phyloP scores from a whole-genome alignment of 2,329 filamentous ascomycete species.

The Penicillium sp. region DNA sequence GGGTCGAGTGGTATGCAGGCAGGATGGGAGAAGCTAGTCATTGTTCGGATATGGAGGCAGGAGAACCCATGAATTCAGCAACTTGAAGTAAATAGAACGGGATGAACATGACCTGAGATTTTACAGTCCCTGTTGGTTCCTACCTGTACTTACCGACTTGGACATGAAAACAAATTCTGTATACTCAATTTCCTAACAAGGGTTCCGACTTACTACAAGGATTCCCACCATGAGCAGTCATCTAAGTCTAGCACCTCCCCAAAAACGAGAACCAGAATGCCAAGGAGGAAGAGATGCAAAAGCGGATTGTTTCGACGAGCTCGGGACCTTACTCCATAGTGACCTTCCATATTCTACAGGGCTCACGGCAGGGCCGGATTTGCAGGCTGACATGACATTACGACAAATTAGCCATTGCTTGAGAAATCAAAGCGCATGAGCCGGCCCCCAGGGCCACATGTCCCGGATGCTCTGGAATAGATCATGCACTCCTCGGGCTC shows the following conservation, averaged over 20 bases:
- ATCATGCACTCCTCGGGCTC: background rate
- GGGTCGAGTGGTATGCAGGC: constrained; percentile 82
- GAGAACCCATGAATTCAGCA: background rate
- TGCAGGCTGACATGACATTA: background rate
- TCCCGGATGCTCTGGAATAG: background rate
- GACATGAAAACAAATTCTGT: background rate
- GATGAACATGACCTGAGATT: background rate
- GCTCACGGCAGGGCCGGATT: background rate
- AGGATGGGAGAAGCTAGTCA: constrained; percentile 92
- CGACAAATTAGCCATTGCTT: background rate
- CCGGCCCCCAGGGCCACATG: background rate
- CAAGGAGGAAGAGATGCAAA: background rate
- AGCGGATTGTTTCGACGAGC: background rate
- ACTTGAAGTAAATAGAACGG: background rate
- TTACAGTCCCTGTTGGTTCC: background rate
- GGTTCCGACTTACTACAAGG: background rate
- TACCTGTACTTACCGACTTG: background rate
- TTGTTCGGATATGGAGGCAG: constrained; percentile 79
- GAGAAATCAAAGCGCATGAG: no score
- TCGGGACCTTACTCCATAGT: background rate
- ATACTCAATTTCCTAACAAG: background rate
- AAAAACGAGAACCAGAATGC: background rate
- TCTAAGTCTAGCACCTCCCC: background rate
- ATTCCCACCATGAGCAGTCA: background rate
- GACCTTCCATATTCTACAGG: background rate